Evolutionary conservation across 2,329 filamentous ascomycete genomes (phyloP), one percentile per base, ranked within the genome.

Genomic region (Colletotrichum sojae): DNA sequence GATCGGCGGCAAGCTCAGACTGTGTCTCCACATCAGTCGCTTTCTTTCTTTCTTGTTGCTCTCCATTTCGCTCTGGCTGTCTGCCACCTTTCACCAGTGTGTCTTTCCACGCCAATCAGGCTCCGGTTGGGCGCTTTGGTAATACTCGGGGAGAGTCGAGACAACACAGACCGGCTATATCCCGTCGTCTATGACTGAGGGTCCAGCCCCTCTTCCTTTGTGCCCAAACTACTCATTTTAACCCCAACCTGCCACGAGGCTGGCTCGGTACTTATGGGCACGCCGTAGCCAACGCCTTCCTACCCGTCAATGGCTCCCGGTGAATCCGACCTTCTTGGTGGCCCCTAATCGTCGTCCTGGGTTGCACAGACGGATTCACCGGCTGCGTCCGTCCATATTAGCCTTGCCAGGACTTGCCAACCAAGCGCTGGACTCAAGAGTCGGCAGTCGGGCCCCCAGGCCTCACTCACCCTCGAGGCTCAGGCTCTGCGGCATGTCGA

Each of bases 1-100:
- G 59, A 67, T 67, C 60, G 61, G 45, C 53, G n/a, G 59, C 59
- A 46, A 67, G 65, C 65, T 64, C 27, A 61, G 61, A 40, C 64
- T 49, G 51, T 22, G 39, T 53, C 51, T 40, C 52, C 51, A 31
- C 64, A 49, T 22, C 22, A 22, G 27, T 31, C 43, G 31, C 31
- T 10, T 36, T 36, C 27, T 31, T 36, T 36, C 20, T 67, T 13
- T 22, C 20, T 51, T 53, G 10, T 52, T 43, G 9, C 31, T 20
- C 16, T 12, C 54, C 56, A 58, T 9, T 36, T 40, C n/a, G n/a
- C 20, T 36, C 10, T 4, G 18, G 2, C 9, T 48, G 45, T 16
- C 18, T 51, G 46, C 39, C 57, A 60, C 45, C 45, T 20, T 60
- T 60, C 15, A 51, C 27, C 6, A 36, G 31, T 36, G 31, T 12